Evolutionary conservation across 2,329 filamentous ascomycete genomes (phyloP).

Genomic region (Colletotrichum navitas): DNA sequence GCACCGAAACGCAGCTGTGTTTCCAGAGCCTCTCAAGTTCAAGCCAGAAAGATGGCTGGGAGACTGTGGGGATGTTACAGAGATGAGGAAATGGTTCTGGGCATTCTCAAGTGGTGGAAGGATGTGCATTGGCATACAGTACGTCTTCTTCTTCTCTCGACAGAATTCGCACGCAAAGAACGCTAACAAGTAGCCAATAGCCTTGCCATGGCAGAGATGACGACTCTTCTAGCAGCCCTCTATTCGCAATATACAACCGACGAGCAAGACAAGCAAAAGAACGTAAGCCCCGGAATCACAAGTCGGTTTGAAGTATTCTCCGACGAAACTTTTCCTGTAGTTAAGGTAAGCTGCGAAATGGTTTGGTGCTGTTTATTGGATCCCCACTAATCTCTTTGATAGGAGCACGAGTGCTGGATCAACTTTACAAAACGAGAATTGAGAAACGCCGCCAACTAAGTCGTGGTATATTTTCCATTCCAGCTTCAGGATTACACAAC

Average conservation of each 20-base stretch:
- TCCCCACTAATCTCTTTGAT: background rate
- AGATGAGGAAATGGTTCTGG: conserved; percentile 41
- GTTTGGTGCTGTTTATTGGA: background rate
- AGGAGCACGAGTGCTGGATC: conserved; percentile 8
- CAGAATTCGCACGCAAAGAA: background rate
- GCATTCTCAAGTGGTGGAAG: conserved; percentile 40
- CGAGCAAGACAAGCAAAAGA: conserved; percentile 28
- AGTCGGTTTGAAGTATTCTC: conserved; percentile 38
- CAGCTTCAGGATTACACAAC: background rate
- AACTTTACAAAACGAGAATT: background rate
- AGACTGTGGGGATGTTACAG: conserved; percentile 16
- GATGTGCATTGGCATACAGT: conserved; percentile 43
- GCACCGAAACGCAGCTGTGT: conserved; percentile 46
- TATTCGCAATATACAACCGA: conserved; percentile 30
- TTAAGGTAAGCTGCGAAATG: background rate
- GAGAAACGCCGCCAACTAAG: background rate
- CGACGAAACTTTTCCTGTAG: conserved; percentile 17
- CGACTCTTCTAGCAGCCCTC: conserved; percentile 31
- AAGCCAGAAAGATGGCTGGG: conserved; percentile 48
- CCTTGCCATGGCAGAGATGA: conserved; percentile 43
- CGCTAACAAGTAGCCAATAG: conserved; percentile 5
- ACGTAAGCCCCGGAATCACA: conserved; percentile 36
- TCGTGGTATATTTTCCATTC: background rate
- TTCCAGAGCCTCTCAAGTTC: conserved; percentile 45
- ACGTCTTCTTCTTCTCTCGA: background rate